Conservation (phyloP, 257 asterid species). For the Gardenia jasminoides region DNA sequence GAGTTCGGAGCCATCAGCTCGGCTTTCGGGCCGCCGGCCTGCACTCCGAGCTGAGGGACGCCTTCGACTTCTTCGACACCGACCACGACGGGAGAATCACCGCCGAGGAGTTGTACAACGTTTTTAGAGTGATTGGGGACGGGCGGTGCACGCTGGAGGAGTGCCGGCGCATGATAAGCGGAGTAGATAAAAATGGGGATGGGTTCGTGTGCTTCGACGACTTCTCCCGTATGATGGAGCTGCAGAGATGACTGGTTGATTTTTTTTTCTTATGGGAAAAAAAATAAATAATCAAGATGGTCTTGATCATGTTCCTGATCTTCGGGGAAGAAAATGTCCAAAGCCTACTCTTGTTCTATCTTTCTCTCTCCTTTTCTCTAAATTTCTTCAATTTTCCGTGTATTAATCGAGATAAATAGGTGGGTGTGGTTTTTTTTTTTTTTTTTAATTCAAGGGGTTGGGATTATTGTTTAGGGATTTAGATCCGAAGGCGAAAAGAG, state of each 20-base stretch:
- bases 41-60: constrained; percentile 49
- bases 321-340: background rate
- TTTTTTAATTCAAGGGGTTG: background rate
- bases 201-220: constrained; percentile 95
- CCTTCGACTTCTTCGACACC: constrained; percentile 77
- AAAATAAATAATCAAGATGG: background rate
- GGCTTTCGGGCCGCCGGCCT: constrained; percentile 57
- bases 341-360: background rate
- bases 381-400: background rate
- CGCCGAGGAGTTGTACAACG: constrained; percentile 71
- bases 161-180: constrained; percentile 79
- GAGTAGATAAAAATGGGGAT: constrained; percentile 69
- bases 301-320: background rate
- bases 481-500: constrained; percentile 2
- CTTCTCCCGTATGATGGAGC: constrained; percentile 77
- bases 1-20: constrained; percentile 50
- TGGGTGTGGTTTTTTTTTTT: constrained; percentile 7
- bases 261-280: too few species aligned
- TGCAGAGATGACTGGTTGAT: constrained; percentile 29
- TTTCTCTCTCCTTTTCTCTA: background rate
- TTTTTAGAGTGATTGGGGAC: constrained; percentile 60
- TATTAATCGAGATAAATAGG: background rate
- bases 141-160: constrained; percentile 79
- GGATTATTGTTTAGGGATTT: background rate
- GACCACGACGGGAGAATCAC: constrained; percentile 81